Evolutionary conservation across 169 alveolate species (phyloP).

Genomic region (Eimeria acervulina): DNA sequence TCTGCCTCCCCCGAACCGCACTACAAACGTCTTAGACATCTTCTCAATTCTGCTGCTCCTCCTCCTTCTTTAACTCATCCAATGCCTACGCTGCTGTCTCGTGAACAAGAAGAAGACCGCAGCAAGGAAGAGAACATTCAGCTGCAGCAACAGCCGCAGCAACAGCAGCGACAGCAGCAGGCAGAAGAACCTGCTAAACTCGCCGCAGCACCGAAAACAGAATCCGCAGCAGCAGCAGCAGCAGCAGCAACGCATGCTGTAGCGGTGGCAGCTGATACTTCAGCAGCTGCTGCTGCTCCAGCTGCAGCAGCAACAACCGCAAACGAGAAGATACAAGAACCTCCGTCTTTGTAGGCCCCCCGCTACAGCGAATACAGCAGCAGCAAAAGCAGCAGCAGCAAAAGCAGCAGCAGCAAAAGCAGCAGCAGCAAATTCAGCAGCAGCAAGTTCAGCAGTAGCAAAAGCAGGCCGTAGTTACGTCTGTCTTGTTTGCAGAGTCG

Average conservation of each 20-base stretch:
- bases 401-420: not conserved
- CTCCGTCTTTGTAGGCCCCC: too few relatives aligned
- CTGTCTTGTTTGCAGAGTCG: not conserved
- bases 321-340: too few relatives aligned
- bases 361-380: too few relatives aligned
- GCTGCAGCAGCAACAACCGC: constrained; percentile 3
- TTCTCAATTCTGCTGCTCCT: not conserved
- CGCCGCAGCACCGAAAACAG: not conserved
- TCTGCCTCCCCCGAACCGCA: not conserved
- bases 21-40: not conserved
- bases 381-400: too few relatives aligned
- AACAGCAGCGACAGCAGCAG: not conserved
- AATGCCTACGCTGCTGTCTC: not conserved
- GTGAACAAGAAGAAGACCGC: not conserved
- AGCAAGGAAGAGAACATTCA: not conserved
- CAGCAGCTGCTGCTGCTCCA: constrained; percentile 2
- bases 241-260: too few relatives aligned
- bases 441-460: too few relatives aligned
- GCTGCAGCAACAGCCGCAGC: constrained; percentile 13
- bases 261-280: not conserved
- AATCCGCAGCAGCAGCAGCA: too few relatives aligned
- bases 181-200: not conserved
- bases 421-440: too few relatives aligned
- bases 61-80: not conserved
- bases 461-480: not conserved